phyloP scores from a whole-genome alignment of 495 filamentous ascomycete genomes.

The Cercophora samala region DNA sequence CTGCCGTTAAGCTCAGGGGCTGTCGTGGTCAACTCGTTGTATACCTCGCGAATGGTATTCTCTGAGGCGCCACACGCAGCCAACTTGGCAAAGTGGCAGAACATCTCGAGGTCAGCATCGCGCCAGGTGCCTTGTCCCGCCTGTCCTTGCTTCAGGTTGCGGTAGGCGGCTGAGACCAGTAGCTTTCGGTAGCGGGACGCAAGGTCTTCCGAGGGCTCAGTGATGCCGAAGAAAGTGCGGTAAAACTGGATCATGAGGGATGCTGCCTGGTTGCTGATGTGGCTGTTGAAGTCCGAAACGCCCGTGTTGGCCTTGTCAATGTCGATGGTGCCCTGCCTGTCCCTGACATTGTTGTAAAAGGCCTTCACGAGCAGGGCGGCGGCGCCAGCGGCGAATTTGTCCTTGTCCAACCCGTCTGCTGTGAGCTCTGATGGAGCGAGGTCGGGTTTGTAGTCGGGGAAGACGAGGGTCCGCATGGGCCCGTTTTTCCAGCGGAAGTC shows the following conservation, averaged over 20 bases:
- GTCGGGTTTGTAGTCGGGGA: neutral
- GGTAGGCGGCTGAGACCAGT: neutral
- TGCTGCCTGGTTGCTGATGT: neutral
- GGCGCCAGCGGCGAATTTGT: neutral
- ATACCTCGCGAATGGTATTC: neutral
- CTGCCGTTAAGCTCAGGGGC: neutral
- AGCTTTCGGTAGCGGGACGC: neutral
- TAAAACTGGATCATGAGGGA: neutral
- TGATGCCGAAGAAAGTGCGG: neutral
- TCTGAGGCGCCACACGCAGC: neutral
- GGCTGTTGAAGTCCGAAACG: neutral
- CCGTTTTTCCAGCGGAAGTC: neutral
- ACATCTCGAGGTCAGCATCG: neutral
- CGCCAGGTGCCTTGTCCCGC: neutral
- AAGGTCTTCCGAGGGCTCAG: neutral
- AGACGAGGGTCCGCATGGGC: neutral
- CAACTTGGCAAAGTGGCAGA: slow-evolving; percentile 2
- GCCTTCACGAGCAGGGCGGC: neutral
- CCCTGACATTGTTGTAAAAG: neutral
- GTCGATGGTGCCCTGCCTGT: neutral
- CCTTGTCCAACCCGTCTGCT: neutral
- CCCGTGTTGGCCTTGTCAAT: neutral
- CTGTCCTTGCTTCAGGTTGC: neutral
- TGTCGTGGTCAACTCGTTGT: neutral
- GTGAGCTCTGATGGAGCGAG: neutral